Percentiles rank a stretch among this genome's conserved stretches.
These are phyloP conservation scores for Picea abies DNA, from an alignment of 83 land plant species.

Conservation along the genomic window DNA sequence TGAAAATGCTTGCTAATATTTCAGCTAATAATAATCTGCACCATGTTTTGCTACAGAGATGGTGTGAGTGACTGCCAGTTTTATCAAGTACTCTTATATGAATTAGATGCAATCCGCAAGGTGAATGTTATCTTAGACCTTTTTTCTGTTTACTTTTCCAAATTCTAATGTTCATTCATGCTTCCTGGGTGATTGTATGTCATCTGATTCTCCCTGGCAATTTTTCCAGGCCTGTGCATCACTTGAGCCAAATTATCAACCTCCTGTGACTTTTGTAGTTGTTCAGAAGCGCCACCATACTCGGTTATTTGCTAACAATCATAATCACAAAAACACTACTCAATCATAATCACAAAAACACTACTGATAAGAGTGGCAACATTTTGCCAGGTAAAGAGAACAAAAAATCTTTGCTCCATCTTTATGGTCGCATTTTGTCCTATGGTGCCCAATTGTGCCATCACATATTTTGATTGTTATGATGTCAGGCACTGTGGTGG, in stretches of 20 bases:
- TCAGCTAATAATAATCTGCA: background rate
- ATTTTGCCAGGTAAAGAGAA: conserved; percentile 81
- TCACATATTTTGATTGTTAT: no score
- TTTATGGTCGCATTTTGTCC: background rate
- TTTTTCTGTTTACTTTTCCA: background rate
- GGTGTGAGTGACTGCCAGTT: conserved; percentile 99
- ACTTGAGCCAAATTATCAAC: conserved; percentile 97
- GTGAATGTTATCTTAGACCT: conserved; percentile 25
- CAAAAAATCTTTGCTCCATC: background rate
- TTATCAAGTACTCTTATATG: conserved; percentile 94
- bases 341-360: conserved; percentile 77
- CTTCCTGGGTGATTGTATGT: background rate
- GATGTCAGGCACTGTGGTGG: conserved; percentile 80
- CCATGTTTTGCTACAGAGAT: conserved; percentile 59
- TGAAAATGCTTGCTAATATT: background rate
- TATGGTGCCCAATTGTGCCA: background rate
- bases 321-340: conserved; percentile 76
- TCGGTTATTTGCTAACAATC: conserved; percentile 90
- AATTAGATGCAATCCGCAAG: conserved; percentile 97
- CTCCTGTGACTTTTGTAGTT: conserved; percentile 96
- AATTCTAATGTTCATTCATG: background rate
- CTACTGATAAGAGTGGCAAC: conserved; percentile 95
- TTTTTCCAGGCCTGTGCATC: conserved; percentile 92
- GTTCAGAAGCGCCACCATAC: conserved; percentile 99
- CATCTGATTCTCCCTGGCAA: background rate